These are phyloP conservation scores for Pseudopyrenochaeta lycopersici DNA, from an alignment of 2,329 filamentous ascomycete species.

Conservation along the genomic window DNA sequence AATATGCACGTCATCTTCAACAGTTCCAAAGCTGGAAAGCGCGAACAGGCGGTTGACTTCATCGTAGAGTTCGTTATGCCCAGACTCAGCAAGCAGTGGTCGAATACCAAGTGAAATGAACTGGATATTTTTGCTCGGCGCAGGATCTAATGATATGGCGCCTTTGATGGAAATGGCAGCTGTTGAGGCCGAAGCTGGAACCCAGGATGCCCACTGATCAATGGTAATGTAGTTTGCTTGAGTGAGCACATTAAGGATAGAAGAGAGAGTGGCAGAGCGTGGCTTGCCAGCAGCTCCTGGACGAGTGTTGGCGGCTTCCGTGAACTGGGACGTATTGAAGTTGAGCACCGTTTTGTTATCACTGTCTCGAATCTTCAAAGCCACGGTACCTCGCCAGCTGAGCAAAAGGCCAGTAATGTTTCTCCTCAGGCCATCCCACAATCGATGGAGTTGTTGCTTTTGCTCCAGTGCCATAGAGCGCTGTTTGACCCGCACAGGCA, in stretches of 20 bases:
- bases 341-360: constrained; percentile 50
- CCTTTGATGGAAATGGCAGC: constrained; percentile 71
- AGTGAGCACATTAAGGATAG: constrained; percentile 59
- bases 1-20: constrained; percentile 57
- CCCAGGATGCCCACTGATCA: constrained; percentile 68
- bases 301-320: background rate
- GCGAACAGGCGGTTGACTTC: constrained; percentile 81
- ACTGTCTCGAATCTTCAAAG: constrained; percentile 67
- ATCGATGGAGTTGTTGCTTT: constrained; percentile 63
- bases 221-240: constrained; percentile 72
- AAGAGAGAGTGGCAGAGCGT: constrained; percentile 29
- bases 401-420: constrained; percentile 72
- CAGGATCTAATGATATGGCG: constrained; percentile 74
- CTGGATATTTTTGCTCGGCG: constrained; percentile 76
- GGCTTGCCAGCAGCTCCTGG: background rate
- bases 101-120: constrained; percentile 82
- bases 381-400: constrained; percentile 68
- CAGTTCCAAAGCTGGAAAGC: constrained; percentile 77
- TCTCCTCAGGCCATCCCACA: constrained; percentile 72
- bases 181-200: constrained; percentile 73
- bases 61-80: constrained; percentile 74
- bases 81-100: constrained; percentile 66
- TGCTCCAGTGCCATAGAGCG: constrained; percentile 65
- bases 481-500: constrained; percentile 90
- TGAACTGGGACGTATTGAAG: constrained; percentile 27